Conservation (phyloP, 192 early-diverging fungal genomes). For the Coemansia sp. region DNA sequence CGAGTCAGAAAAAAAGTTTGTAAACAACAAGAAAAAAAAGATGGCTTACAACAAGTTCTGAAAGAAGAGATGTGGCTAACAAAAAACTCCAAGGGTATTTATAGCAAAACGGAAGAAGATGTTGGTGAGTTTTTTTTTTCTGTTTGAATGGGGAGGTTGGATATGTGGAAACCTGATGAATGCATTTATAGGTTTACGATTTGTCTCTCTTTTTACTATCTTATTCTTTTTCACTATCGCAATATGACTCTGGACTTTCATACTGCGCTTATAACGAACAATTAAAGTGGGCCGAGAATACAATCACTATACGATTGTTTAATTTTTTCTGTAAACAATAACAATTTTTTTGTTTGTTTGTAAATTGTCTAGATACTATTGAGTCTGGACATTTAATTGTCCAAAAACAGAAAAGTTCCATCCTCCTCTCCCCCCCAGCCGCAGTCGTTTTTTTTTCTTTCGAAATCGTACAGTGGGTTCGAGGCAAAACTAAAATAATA, state of each 20-base stretch:
- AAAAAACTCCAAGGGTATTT: neutral
- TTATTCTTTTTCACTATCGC: neutral
- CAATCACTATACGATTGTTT: neutral
- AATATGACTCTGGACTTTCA: neutral
- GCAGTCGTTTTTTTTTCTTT: too few relatives aligned
- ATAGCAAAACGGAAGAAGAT: neutral
- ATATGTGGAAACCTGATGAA: too few relatives aligned
- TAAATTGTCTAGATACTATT: slow-evolving; percentile 3
- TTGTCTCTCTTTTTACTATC: neutral
- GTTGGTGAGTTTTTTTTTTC: neutral
- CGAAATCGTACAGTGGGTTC: too few relatives aligned
- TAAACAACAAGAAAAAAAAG: neutral
- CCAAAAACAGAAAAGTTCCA: neutral
- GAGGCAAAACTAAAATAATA: neutral
- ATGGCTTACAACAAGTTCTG: slow-evolving; percentile 2
- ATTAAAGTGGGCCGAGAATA: neutral
- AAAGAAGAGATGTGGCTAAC: neutral
- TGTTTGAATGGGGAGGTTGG: too few relatives aligned
- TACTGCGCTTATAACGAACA: neutral
- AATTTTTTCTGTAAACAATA: slow-evolving; percentile 3
- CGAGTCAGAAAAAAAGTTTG: neutral
- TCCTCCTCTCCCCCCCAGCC: too few relatives aligned
- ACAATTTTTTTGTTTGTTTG: neutral
- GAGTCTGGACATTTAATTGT: neutral
- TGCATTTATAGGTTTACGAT: neutral